Conservation (phyloP, 179 eudicot genomes). For the Beta lomatogona region DNA sequence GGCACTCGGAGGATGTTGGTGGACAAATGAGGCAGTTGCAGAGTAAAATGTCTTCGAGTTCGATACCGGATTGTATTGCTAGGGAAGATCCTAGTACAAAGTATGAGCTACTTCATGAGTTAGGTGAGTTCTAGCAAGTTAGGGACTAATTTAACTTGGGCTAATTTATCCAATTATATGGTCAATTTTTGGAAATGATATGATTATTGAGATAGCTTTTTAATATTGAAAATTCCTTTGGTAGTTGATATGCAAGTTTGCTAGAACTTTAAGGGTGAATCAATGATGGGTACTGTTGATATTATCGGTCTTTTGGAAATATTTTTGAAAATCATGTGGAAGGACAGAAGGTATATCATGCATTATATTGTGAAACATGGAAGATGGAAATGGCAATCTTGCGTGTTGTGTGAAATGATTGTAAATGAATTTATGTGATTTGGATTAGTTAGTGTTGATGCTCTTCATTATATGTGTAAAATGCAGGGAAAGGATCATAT, state of each 20-base stretch:
- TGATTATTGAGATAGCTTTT: not conserved
- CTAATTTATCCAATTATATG: not conserved
- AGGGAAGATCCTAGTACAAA: slow-evolving; percentile 84
- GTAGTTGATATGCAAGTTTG: not conserved
- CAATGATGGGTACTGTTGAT: not conserved
- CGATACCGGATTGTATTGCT: slow-evolving; percentile 74
- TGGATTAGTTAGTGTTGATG: slow-evolving; percentile 5
- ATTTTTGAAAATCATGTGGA: not conserved
- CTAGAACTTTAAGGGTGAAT: not conserved
- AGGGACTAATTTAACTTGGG: too few species aligned
- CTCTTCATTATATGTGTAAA: slow-evolving; percentile 28
- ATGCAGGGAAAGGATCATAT: slow-evolving; percentile 94
- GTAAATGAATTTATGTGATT: not conserved
- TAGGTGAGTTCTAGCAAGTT: slow-evolving; percentile 47
- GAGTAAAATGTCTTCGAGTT: slow-evolving; percentile 74
- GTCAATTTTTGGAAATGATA: not conserved
- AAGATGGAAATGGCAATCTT: not conserved
- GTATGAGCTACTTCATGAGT: slow-evolving; percentile 89
- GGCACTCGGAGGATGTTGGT: slow-evolving; percentile 34
- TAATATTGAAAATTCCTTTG: not conserved
- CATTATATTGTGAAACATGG: not conserved
- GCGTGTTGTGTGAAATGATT: not conserved
- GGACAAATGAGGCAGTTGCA: slow-evolving; percentile 45
- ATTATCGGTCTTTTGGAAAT: not conserved
- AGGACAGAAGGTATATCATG: not conserved